Percentiles rank a stretch among this genome's conserved stretches.
These are phyloP conservation scores for Heterobasidion occidentale DNA, from an alignment of 1,284 basidiomycete species.

Conservation along the genomic window DNA sequence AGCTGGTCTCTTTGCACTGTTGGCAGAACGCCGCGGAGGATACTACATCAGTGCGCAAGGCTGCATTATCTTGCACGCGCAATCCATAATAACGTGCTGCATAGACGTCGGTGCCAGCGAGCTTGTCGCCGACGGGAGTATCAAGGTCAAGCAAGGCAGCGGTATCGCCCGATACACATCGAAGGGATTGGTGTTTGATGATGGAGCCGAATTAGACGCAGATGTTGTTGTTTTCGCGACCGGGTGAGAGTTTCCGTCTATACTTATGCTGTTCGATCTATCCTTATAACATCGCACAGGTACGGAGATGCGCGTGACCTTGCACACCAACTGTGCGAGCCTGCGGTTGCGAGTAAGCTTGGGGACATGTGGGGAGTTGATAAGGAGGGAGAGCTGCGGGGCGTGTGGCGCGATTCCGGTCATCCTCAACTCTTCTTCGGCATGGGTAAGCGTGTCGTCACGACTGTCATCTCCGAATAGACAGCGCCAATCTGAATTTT, in stretches of 20 bases:
- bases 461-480: background rate
- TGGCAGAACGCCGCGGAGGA: conserved; percentile 28
- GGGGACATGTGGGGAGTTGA: conserved; percentile 50
- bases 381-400: conserved; percentile 47
- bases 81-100: background rate
- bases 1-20: conserved; percentile 40
- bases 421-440: conserved; percentile 50
- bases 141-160: conserved; percentile 65
- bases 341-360: conserved; percentile 37
- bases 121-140: conserved; percentile 60
- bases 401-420: conserved; percentile 41
- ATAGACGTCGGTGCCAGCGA: conserved; percentile 57
- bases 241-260: conserved; percentile 29
- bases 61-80: background rate
- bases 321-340: conserved; percentile 38
- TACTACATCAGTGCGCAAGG: conserved; percentile 32
- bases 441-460: conserved; percentile 30
- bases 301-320: conserved; percentile 31
- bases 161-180: conserved; percentile 47
- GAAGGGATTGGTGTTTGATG: conserved; percentile 51
- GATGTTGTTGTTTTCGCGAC: conserved; percentile 68
- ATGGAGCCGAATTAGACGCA: conserved; percentile 55
- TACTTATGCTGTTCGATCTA: background rate
- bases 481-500: background rate
- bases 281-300: conserved; percentile 16